A percentile compares a stretch with the other conserved stretches of the same genome.
Evolutionary conservation across 805 yeast genomes (phyloP).

Genomic region (Ogataea wickerhamii): DNA sequence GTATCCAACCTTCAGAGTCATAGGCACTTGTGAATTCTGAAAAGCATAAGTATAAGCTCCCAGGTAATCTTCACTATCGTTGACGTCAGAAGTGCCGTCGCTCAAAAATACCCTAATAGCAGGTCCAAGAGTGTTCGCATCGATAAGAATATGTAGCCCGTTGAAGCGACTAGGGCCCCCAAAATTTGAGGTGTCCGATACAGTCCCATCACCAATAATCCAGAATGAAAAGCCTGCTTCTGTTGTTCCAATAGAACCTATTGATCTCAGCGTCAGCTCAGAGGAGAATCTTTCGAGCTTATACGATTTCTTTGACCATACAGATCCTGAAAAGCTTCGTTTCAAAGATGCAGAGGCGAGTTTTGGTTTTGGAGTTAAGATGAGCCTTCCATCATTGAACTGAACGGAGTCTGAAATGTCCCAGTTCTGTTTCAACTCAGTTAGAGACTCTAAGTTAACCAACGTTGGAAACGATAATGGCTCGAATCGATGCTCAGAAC

Average conservation of each 20-base stretch:
- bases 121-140: slow-evolving; percentile 44
- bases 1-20: slow-evolving; percentile 63
- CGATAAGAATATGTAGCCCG: slow-evolving; percentile 62
- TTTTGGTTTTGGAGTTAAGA: slow-evolving; percentile 43
- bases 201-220: slow-evolving; percentile 37
- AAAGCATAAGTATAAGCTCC: slow-evolving; percentile 39
- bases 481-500: slow-evolving; percentile 6
- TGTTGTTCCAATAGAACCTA: slow-evolving; percentile 47
- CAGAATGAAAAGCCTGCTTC: slow-evolving; percentile 60
- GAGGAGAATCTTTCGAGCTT: slow-evolving; percentile 39
- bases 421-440: slow-evolving; percentile 46
- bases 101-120: slow-evolving; percentile 56
- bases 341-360: slow-evolving; percentile 23
- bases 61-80: slow-evolving; percentile 21
- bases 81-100: slow-evolving; percentile 48
- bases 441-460: slow-evolving; percentile 18
- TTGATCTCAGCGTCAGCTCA: slow-evolving; percentile 61
- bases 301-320: slow-evolving; percentile 39
- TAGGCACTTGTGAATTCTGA: slow-evolving; percentile 68
- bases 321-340: slow-evolving; percentile 37
- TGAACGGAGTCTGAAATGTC: slow-evolving; percentile 34
- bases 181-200: slow-evolving; percentile 35
- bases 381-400: slow-evolving; percentile 50
- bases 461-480: slow-evolving; percentile 27
- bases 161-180: slow-evolving; percentile 58